Evolutionary conservation across 352 stramenopile species (phyloP).

Genomic region (Phytophthora capsici): DNA sequence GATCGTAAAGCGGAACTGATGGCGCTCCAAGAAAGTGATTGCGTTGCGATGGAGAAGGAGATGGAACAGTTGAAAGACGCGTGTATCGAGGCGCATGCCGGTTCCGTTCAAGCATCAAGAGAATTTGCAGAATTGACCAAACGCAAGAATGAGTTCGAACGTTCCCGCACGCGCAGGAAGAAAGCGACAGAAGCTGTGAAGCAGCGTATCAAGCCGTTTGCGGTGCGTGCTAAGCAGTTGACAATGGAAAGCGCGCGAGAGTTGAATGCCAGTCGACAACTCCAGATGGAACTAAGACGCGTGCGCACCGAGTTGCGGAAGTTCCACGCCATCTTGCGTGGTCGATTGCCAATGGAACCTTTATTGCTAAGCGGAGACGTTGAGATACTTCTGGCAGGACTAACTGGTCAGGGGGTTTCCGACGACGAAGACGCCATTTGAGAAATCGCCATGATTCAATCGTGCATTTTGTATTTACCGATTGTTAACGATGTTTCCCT

Average conservation of each 20-base stretch:
- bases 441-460: not conserved
- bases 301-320: constrained; percentile 42
- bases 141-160: constrained; percentile 45
- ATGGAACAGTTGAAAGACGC: constrained; percentile 51
- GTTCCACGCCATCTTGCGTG: constrained; percentile 52
- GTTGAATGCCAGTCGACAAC: constrained; percentile 51
- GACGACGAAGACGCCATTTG: constrained; percentile 9
- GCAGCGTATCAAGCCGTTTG: constrained; percentile 64
- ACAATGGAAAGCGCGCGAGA: constrained; percentile 60
- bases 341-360: constrained; percentile 57
- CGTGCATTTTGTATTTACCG: constrained; percentile 2
- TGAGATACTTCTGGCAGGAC: constrained; percentile 35
- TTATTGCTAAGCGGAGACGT: constrained; percentile 63
- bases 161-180: constrained; percentile 28
- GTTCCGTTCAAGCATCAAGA: constrained; percentile 37
- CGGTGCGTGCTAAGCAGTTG: constrained; percentile 60
- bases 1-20: constrained; percentile 51
- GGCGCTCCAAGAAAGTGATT: constrained; percentile 53
- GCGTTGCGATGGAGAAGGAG: constrained; percentile 50
- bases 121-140: constrained; percentile 45
- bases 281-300: constrained; percentile 59
- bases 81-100: constrained; percentile 55
- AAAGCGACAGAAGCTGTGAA: constrained; percentile 48
- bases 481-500: not conserved
- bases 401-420: constrained; percentile 13